Base-by-base conservation (phyloP, 2,329 filamentous ascomycete species). In the Trichophyton simii region DNA sequence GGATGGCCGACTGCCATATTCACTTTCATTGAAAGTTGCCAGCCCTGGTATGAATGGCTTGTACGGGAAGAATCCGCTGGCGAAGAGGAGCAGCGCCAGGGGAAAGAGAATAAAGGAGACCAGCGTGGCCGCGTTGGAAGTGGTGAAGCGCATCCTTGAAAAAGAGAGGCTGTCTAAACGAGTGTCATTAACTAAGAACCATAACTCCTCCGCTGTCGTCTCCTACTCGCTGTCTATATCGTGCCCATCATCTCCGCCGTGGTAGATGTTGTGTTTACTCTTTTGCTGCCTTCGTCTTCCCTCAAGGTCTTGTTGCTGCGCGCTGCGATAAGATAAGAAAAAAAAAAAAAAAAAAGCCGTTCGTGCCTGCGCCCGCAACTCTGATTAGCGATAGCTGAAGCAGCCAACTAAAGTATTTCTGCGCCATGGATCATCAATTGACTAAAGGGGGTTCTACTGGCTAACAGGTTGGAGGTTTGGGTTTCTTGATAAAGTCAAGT, bases 11-110 rank as follows among this genome's bases (percentile, higher is more conserved):
- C 75, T 69, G 20, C 78, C 84, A 76, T 82, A 79, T 18, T 28
- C 22, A 55, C 79, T 75, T 73, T 86, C 65, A 31, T 70, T 67
- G 65, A 74, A 88, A 65, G 82, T 78, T 8, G 94, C 91, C 55
- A 96, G 78, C 3, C 94, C 94, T 9, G 91, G 85, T 57, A 99
- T 80, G 66, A 96, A 87, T 2, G 94, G 91, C 71, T 99, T 99
- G 76, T 97, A 96, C 6, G 94, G 94, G 71, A 99, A 99, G 80
- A 99, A 99, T 13, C 94, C 92, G 36, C 85, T 83, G 28, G 89
- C 91, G 73, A 97, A 97, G 65, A 87, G 75, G 60, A 87, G 67
- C 65, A 91, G 83, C 55, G 90, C 86, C 61, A 87, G 70, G 2
- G 89, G 88, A 52, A 96, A 84, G 63, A 96, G 75, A 36, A 91